Percentiles rank a stretch among this genome's conserved stretches.
Conservation (phyloP, 2,329 filamentous ascomycete genomes). For the Fusarium albidum region DNA sequence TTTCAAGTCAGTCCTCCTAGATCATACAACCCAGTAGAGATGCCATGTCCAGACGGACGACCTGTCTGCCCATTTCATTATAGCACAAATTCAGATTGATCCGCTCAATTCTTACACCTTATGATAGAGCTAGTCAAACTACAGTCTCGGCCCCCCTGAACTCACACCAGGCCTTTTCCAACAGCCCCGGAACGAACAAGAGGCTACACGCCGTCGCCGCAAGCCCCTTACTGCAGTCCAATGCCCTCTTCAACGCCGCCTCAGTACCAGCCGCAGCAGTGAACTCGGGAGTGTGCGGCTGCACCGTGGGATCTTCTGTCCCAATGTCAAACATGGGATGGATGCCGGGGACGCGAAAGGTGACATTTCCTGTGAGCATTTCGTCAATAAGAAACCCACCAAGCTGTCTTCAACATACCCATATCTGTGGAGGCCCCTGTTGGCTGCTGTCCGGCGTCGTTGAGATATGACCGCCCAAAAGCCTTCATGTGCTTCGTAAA, state of each 20-base stretch:
- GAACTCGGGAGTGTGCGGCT: constrained; percentile 33
- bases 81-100: too few species aligned
- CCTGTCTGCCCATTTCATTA: too few species aligned
- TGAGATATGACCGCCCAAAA: constrained; percentile 23
- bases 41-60: too few species aligned
- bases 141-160: constrained; percentile 25
- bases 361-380: constrained; percentile 28
- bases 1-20: too few species aligned
- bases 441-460: constrained; percentile 15
- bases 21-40: too few species aligned
- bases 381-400: too few species aligned
- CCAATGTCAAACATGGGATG: constrained; percentile 37
- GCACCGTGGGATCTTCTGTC: constrained; percentile 24
- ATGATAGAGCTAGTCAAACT: too few species aligned
- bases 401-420: constrained; percentile 10
- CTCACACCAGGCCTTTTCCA: constrained; percentile 19
- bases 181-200: constrained; percentile 2
- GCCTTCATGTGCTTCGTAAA: constrained; percentile 35
- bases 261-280: constrained; percentile 26
- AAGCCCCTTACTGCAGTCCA: constrained; percentile 33
- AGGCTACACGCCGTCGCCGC: constrained; percentile 32
- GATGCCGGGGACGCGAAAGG: constrained; percentile 31
- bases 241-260: constrained; percentile 21
- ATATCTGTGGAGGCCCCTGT: constrained; percentile 38
- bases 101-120: too few species aligned